Conservation (phyloP, 2,329 filamentous ascomycete genomes). For the Penicillium palitans region DNA sequence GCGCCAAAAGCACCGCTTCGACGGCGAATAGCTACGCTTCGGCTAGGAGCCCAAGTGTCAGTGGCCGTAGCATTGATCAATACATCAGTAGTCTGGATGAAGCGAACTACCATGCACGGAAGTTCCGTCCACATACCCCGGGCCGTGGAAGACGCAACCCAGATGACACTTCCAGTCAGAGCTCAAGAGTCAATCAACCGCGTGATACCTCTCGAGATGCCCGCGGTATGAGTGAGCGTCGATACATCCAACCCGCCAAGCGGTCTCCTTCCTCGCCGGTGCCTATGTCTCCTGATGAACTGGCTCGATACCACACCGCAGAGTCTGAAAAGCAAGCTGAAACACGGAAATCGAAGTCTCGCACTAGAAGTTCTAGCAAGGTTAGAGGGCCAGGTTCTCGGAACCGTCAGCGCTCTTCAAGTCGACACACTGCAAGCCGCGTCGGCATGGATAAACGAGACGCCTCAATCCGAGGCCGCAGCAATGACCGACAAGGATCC, state of each 20-base stretch:
- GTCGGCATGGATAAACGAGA: constrained; percentile 33
- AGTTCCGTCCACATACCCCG: constrained; percentile 47
- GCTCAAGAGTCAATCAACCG: constrained; percentile 51
- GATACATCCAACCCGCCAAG: constrained; percentile 74
- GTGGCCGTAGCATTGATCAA: constrained; percentile 70
- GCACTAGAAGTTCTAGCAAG: constrained; percentile 50
- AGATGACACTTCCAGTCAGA: constrained; percentile 47
- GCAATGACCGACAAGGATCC: constrained; percentile 60
- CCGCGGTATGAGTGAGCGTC: constrained; percentile 65
- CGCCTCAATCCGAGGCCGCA: constrained; percentile 56
- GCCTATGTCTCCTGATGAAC: constrained; percentile 90
- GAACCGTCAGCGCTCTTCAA: constrained; percentile 43
- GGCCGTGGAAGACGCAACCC: constrained; percentile 55
- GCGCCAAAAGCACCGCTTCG: constrained; percentile 37
- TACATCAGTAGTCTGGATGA: constrained; percentile 85
- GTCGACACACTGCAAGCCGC: constrained; percentile 44
- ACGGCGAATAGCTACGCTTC: constrained; percentile 51
- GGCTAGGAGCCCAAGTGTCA: constrained; percentile 58
- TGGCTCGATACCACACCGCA: constrained; percentile 50
- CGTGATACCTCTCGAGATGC: constrained; percentile 66
- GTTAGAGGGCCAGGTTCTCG: constrained; percentile 48
- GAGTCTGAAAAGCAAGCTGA: constrained; percentile 48
- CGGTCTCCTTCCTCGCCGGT: constrained; percentile 88
- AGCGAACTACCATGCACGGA: constrained; percentile 63
- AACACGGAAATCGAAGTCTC: constrained; percentile 35